Evolutionary conservation across 2,329 filamentous ascomycete genomes (phyloP), one percentile per base, ranked within the genome.

Genomic region (Xylogone sp.): DNA sequence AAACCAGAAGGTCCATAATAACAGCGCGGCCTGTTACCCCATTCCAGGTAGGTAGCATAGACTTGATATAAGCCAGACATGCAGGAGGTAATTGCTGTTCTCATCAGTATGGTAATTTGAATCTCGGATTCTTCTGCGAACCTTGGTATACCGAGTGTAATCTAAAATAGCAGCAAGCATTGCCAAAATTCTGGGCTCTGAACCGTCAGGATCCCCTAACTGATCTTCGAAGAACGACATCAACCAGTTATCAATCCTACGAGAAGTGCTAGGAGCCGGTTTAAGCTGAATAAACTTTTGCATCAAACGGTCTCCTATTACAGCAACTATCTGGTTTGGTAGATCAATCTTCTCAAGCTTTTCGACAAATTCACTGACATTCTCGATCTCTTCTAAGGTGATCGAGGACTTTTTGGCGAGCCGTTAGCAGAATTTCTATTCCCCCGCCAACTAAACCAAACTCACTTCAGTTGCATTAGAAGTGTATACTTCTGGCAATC

Each of bases 321-420:
- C 83, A 4, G 90, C 88, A 42, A 91, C 83, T 2, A 95, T 75
- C 68, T 96, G 90, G 56, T 88, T 91, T 0, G 90, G 90, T 42
- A 91, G 72, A 66, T 94, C 88, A 21, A 96, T 84, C 58, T 79
- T 87, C 59, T 95, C 89, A 8, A 96, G 69, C 51, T 81, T 87
- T 43, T 81, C 78, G 5, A 90, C 84, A 53, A 96, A 86, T 46
- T 82, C 76, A 21, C 82, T 74, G 12, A 84, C 83, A 54, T 77
- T 84, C 59, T 90, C 86, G 49, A 95, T 82, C 62, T 95, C 90
- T 64, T 95, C 90, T 4, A 95, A 69, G 3, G 82, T 87, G 3
- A 86, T 72, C 1, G 83, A 84, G 51, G 75, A 72, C 79, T 85
- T n/a, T n/a, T 39, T 16, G 34, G 52, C 27, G 48, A 42, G 2